phyloP scores from a whole-genome alignment of 352 stramenopile genomes.

The Phytopythium oedochilum region DNA sequence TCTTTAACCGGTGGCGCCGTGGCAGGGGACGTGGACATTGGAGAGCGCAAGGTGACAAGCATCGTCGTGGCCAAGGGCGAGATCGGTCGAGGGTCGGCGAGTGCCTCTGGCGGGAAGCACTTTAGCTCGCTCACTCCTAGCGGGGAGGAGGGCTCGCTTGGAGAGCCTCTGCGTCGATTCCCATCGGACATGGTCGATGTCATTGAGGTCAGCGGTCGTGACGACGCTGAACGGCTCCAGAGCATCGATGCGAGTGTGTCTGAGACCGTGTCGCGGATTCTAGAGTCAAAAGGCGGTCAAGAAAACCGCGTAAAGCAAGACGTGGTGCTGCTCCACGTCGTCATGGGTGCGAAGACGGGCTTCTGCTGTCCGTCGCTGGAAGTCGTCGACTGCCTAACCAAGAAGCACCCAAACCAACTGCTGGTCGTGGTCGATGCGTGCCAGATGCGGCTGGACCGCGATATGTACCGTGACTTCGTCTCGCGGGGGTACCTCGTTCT shows the following conservation, averaged over 20 bases:
- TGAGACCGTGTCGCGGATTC: conserved; percentile 37
- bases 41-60: conserved; percentile 57
- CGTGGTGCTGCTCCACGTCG: conserved; percentile 82
- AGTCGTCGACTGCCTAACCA: conserved; percentile 41
- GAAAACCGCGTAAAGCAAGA: conserved; percentile 11
- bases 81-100: conserved; percentile 77
- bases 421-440: conserved; percentile 86
- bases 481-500: conserved; percentile 66
- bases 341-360: conserved; percentile 85
- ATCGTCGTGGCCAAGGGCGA: conserved; percentile 83
- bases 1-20: conserved; percentile 16
- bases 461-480: conserved; percentile 57
- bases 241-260: conserved; percentile 37
- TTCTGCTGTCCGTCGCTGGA: conserved; percentile 74
- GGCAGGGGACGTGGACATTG: conserved; percentile 12
- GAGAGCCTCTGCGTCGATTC: conserved; percentile 51
- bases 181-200: conserved; percentile 59
- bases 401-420: conserved; percentile 60
- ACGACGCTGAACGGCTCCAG: conserved; percentile 48
- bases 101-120: conserved; percentile 66
- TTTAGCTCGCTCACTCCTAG: conserved; percentile 82
- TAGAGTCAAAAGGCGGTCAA: conserved; percentile 23
- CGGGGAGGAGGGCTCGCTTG: conserved; percentile 36
- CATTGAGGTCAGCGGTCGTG: conserved; percentile 49
- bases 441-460: conserved; percentile 74